These are phyloP conservation scores for Lachancea meyersii DNA, from an alignment of 805 yeast genomes.

Conservation along the genomic window DNA sequence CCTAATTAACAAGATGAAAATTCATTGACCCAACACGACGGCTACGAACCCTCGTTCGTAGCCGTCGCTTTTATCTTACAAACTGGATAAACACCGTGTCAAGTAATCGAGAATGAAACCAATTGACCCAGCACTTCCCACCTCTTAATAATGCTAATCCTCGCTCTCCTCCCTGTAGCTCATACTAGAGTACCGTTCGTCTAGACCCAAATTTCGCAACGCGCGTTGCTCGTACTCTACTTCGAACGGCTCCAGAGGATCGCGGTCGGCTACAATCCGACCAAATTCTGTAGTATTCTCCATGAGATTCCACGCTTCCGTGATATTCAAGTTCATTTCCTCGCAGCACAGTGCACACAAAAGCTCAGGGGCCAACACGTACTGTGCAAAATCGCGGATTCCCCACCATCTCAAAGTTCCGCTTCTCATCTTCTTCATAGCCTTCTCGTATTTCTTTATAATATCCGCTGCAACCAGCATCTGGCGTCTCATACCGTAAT, in stretches of 20 bases:
- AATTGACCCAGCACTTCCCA: too few species aligned
- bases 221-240: slow-evolving; percentile 10
- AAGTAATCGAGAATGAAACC: too few species aligned
- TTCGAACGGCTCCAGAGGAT: slow-evolving; percentile 29
- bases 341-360: slow-evolving; percentile 45
- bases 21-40: too few species aligned
- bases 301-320: slow-evolving; percentile 43
- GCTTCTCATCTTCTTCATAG: slow-evolving; percentile 34
- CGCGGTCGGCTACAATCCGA: slow-evolving; percentile 24
- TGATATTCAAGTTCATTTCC: slow-evolving; percentile 36
- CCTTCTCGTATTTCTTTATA: slow-evolving; percentile 26
- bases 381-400: slow-evolving; percentile 45
- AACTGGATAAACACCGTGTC: too few species aligned
- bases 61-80: too few species aligned
- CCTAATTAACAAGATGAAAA: too few species aligned
- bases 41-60: too few species aligned
- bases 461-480: slow-evolving; percentile 43
- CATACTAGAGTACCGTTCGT: slow-evolving; percentile 7
- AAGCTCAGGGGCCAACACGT: slow-evolving; percentile 60
- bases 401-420: slow-evolving; percentile 58
- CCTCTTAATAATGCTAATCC: too few species aligned
- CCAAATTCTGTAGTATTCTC: slow-evolving; percentile 47
- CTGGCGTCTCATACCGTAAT: slow-evolving; percentile 55
- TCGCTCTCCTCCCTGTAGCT: slow-evolving; percentile 3
- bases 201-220: slow-evolving; percentile 7